These are phyloP conservation scores for Ichthyophthirius multifiliis DNA, from an alignment of 169 alveolate genomes.

Conservation along the genomic window DNA sequence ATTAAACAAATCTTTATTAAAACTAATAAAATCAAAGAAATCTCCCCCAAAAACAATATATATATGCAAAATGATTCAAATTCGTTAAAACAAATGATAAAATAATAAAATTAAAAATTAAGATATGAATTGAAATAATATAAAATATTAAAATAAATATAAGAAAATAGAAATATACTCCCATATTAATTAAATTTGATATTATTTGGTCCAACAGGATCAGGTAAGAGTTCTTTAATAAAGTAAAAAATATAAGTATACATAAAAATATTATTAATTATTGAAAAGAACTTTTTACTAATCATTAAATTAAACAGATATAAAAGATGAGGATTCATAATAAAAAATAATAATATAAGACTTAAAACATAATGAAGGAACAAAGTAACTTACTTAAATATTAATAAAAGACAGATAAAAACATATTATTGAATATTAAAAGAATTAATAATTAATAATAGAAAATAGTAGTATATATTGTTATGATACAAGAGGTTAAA, in stretches of 20 bases:
- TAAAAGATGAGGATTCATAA: background rate
- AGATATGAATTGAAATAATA: background rate
- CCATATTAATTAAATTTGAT: slow-evolving; percentile 15
- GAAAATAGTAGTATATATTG: slow-evolving; percentile 22
- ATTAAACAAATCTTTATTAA: background rate
- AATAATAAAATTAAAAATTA: background rate
- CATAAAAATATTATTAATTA: background rate
- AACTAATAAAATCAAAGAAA: background rate
- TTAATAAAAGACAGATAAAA: background rate
- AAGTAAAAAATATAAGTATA: background rate
- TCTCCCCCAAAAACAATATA: background rate
- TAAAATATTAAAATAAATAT: background rate
- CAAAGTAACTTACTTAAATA: background rate
- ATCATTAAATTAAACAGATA: slow-evolving; percentile 6
- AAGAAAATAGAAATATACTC: background rate
- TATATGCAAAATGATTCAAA: background rate
- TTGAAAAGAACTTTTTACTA: slow-evolving; percentile 12
- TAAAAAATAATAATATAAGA: slow-evolving; percentile 10
- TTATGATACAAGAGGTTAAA: slow-evolving; percentile 50
- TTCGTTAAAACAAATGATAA: background rate
- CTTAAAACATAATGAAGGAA: slow-evolving; percentile 40
- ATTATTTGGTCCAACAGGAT: slow-evolving; percentile 41
- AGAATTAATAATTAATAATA: background rate
- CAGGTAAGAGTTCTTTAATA: slow-evolving; percentile 26
- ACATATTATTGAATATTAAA: background rate